Evolutionary conservation across 768 basidiomycete genomes (phyloP).

Genomic region (Tulasnella sp.): DNA sequence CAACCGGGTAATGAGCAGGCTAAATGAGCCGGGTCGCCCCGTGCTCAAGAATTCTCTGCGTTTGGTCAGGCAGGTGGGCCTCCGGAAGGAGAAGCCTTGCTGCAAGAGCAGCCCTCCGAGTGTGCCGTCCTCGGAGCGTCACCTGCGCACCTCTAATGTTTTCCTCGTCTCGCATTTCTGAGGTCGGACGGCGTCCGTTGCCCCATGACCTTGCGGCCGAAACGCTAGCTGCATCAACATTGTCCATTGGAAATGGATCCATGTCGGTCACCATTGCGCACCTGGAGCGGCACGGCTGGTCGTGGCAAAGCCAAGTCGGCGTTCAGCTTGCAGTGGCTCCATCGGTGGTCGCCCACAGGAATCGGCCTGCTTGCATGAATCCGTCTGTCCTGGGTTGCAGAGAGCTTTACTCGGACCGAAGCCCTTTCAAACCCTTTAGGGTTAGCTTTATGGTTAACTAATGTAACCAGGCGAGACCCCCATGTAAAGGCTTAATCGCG

Average conservation of each 20-base stretch:
- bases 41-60: neutral
- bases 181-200: neutral
- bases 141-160: neutral
- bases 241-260: neutral
- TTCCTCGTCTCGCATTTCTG: neutral
- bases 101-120: neutral
- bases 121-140: neutral
- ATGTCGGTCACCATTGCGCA: neutral
- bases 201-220: neutral
- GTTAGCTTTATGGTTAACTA: neutral
- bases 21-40: neutral
- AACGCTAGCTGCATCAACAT: neutral
- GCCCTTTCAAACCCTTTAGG: neutral
- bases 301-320: neutral
- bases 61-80: neutral
- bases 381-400: neutral
- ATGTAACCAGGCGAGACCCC: neutral
- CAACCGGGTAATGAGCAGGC: conserved; percentile 47
- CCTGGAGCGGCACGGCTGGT: neutral
- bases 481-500: neutral
- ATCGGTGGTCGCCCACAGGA: neutral
- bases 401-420: neutral
- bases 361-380: neutral
- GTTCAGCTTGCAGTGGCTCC: neutral
- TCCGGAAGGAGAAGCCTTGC: neutral